Percentiles rank a stretch among this genome's conserved stretches.
These are phyloP conservation scores for Ophiostoma sp. DNA, from an alignment of 2,329 filamentous ascomycete species.

Conservation along the genomic window DNA sequence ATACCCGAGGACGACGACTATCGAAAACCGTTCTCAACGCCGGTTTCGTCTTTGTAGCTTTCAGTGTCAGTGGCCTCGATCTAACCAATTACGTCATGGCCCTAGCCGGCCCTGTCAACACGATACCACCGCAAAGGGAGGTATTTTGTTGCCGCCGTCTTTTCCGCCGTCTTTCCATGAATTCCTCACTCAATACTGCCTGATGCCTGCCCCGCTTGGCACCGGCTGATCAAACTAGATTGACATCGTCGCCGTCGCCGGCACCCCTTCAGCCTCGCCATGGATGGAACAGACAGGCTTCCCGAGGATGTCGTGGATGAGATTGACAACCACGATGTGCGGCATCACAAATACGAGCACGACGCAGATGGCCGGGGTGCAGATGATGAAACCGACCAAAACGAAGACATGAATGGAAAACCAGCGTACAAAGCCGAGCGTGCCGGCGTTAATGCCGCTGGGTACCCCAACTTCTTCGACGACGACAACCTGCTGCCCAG, in stretches of 20 bases:
- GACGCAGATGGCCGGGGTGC: too few species aligned
- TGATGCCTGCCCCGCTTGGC: not conserved
- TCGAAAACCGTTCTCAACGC: too few species aligned
- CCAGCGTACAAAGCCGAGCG: not conserved
- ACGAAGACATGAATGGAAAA: not conserved
- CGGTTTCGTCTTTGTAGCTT: not conserved
- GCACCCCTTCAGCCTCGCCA: not conserved
- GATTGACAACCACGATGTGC: not conserved
- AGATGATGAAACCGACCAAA: not conserved
- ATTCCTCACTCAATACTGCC: not conserved
- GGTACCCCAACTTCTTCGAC: constrained; percentile 5
- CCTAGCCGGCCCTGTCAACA: not conserved
- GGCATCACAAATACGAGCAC: not conserved
- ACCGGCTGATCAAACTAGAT: not conserved
- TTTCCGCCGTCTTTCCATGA: not conserved
- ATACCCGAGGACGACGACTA: not conserved
- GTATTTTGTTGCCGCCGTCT: not conserved
- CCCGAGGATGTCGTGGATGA: not conserved
- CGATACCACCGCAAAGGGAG: not conserved
- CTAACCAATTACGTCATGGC: constrained; percentile 12
- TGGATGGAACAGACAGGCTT: constrained; percentile 13
- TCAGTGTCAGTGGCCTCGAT: not conserved
- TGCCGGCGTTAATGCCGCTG: not conserved
- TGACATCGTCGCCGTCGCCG: not conserved
- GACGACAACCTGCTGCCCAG: constrained; percentile 33